phyloP scores from a whole-genome alignment of 2,329 filamentous ascomycete species.

The Stachybotrys chartarum region DNA sequence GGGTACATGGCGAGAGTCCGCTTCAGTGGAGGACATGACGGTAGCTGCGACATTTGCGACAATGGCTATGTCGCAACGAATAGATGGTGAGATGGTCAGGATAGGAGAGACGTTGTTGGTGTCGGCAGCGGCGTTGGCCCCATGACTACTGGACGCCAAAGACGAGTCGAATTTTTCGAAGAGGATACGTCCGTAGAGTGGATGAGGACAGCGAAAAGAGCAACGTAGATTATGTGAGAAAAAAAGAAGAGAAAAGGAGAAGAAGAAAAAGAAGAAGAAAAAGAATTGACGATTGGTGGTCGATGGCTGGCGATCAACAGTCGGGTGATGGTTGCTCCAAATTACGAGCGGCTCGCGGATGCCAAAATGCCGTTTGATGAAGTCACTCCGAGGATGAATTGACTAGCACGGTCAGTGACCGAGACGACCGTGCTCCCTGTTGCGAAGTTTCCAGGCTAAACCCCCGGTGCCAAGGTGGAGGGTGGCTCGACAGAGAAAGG shows the following conservation, averaged over 20 bases:
- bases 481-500: neutral
- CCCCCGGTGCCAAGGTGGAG: neutral
- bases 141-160: too few relatives aligned
- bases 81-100: neutral
- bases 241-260: neutral
- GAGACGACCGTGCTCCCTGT: neutral
- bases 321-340: neutral
- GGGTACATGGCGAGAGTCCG: constrained; percentile 23
- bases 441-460: neutral
- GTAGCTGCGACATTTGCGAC: constrained; percentile 12
- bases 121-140: too few relatives aligned
- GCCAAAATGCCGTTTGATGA: neutral
- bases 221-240: neutral
- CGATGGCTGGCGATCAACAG: neutral
- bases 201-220: too few relatives aligned
- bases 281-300: neutral
- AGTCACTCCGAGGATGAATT: neutral
- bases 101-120: neutral
- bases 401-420: neutral
- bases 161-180: too few relatives aligned
- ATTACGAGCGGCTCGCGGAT: neutral
- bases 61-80: neutral
- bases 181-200: too few relatives aligned
- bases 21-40: constrained; percentile 14
- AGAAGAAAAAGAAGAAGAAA: neutral